These are phyloP conservation scores for Phytophthora rubi DNA, from an alignment of 352 stramenopile species.

Conservation along the genomic window DNA sequence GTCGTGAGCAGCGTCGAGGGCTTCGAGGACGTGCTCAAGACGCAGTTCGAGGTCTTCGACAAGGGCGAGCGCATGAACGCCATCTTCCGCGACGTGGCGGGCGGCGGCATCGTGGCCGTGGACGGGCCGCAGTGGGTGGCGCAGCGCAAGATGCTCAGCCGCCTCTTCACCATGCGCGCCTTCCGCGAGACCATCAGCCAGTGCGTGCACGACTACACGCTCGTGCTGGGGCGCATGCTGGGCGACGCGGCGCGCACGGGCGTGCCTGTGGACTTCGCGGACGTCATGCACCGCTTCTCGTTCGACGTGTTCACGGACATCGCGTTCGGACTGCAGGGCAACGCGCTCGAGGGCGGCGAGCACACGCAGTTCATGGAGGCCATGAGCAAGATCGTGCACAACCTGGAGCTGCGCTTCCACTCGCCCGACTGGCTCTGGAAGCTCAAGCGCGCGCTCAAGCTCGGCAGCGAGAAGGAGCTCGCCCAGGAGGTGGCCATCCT, in stretches of 20 bases:
- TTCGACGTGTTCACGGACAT: conserved; percentile 69
- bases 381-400: conserved; percentile 42
- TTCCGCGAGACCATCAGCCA: conserved; percentile 46
- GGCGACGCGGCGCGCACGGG: conserved; percentile 20
- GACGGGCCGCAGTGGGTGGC: conserved; percentile 55
- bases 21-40: conserved; percentile 57
- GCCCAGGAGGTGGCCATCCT: conserved; percentile 37
- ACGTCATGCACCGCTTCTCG: conserved; percentile 57
- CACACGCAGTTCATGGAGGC: conserved; percentile 56
- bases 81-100: conserved; percentile 57
- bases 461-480: conserved; percentile 50
- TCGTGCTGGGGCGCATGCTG: conserved; percentile 35
- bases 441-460: conserved; percentile 52
- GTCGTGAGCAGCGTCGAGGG: conserved; percentile 43
- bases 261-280: conserved; percentile 32
- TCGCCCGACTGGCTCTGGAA: conserved; percentile 62
- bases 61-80: conserved; percentile 56
- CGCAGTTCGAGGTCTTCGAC: conserved; percentile 73
- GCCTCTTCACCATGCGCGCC: conserved; percentile 73
- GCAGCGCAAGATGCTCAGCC: conserved; percentile 78
- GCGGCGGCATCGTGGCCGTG: conserved; percentile 60
- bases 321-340: conserved; percentile 54
- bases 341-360: conserved; percentile 47
- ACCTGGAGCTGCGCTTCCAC: conserved; percentile 53
- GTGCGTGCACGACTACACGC: conserved; percentile 49